Evolutionary conservation across 129 eudicot species (phyloP).

Genomic region (Saussurea involucrata): DNA sequence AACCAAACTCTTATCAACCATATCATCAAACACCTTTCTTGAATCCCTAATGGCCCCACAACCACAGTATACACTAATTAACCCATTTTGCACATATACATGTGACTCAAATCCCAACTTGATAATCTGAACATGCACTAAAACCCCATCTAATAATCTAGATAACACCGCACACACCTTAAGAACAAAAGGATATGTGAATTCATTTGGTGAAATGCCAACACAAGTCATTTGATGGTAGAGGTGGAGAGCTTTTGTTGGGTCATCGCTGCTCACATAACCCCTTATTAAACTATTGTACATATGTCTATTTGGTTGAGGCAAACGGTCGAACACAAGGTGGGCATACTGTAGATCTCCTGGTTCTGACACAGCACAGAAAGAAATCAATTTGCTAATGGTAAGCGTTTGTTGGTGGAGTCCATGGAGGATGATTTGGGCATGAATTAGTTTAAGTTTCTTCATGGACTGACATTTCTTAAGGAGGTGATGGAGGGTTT

Average conservation of each 20-base stretch:
- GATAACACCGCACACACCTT: slow-evolving; percentile 21
- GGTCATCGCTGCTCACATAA: slow-evolving; percentile 10
- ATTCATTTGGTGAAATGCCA: slow-evolving; percentile 33
- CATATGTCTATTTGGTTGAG: slow-evolving; percentile 26
- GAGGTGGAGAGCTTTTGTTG: neutral
- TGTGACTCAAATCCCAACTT: slow-evolving; percentile 27
- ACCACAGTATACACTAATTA: slow-evolving; percentile 27
- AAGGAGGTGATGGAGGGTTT: slow-evolving; percentile 23
- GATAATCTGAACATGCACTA: slow-evolving; percentile 15
- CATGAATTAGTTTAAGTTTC: slow-evolving; percentile 31
- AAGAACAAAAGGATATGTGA: slow-evolving; percentile 37
- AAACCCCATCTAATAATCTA: slow-evolving; percentile 24
- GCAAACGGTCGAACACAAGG: slow-evolving; percentile 30
- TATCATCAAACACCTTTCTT: slow-evolving; percentile 41
- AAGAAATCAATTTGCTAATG: slow-evolving; percentile 28
- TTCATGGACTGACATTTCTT: slow-evolving; percentile 30
- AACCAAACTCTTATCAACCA: slow-evolving; percentile 34
- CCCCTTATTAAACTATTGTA: slow-evolving; percentile 36
- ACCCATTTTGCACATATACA: slow-evolving; percentile 38
- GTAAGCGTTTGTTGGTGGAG: slow-evolving; percentile 35
- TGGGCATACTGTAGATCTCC: slow-evolving; percentile 20
- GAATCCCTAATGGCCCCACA: slow-evolving; percentile 30
- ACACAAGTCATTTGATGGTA: slow-evolving; percentile 19
- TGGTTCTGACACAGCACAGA: slow-evolving; percentile 22
- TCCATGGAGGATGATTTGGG: slow-evolving; percentile 37